Percentiles rank a stretch among this genome's conserved stretches.
Evolutionary conservation across 2,329 filamentous ascomycete genomes (phyloP).

Genomic region (Calonectria hawksworthii): DNA sequence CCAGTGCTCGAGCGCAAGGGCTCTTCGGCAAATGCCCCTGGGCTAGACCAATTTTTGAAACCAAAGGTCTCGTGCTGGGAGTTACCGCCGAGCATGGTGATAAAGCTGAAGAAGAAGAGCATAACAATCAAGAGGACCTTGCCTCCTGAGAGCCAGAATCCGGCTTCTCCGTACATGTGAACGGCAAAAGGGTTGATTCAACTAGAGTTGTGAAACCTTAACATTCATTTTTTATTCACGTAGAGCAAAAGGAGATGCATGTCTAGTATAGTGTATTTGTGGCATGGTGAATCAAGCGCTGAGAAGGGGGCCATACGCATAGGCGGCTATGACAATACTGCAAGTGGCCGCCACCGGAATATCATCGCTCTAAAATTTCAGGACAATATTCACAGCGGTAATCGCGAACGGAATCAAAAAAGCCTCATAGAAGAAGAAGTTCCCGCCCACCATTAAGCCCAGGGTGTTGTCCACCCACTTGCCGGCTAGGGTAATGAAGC

Average conservation of each 20-base stretch:
- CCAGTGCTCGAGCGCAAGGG: conserved; percentile 9
- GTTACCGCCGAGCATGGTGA: conserved; percentile 31
- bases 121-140: conserved; percentile 31
- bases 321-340: conserved; percentile 52
- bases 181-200: conserved; percentile 30
- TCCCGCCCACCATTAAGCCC: conserved; percentile 33
- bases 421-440: conserved; percentile 33
- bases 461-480: conserved; percentile 32
- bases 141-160: conserved; percentile 28
- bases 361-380: conserved; percentile 30
- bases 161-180: conserved; percentile 30
- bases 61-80: conserved; percentile 25
- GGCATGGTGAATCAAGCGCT: background rate
- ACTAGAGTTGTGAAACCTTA: conserved; percentile 12
- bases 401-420: conserved; percentile 32
- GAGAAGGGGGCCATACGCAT: conserved; percentile 14
- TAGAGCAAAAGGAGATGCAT: background rate
- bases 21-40: conserved; percentile 26
- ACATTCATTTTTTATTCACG: conserved; percentile 17
- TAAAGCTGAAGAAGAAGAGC: conserved; percentile 31
- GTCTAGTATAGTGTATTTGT: conserved; percentile 14
- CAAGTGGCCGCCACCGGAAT: conserved; percentile 56
- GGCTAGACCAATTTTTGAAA: conserved; percentile 26
- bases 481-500: conserved; percentile 29
- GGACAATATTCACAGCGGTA: conserved; percentile 23